These are phyloP conservation scores for Colletotrichum sp. DNA, from an alignment of 2,329 filamentous ascomycete genomes.

Conservation along the genomic window DNA sequence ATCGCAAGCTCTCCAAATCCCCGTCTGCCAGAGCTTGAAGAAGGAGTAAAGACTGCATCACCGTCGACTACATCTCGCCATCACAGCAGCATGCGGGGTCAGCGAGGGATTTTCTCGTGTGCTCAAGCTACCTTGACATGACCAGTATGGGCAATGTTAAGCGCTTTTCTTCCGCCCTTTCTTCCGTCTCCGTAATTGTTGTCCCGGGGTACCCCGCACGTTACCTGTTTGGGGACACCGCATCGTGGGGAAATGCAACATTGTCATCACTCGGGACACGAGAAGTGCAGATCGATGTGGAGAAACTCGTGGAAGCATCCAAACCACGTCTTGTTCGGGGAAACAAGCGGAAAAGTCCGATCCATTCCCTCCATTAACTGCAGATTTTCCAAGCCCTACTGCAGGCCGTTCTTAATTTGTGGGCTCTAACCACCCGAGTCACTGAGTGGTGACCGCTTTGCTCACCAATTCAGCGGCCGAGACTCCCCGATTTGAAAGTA, in stretches of 20 bases:
- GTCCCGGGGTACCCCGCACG: not conserved
- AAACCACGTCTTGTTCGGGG: not conserved
- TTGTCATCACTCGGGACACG: not conserved
- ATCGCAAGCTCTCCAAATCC: not conserved
- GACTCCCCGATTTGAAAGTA: not conserved
- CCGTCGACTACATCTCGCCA: fast-evolving
- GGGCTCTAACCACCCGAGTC: not conserved
- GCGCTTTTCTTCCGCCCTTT: not conserved
- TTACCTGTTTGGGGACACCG: not conserved
- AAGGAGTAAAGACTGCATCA: not conserved
- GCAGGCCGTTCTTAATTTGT: not conserved
- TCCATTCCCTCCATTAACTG: not conserved
- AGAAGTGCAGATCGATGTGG: not conserved
- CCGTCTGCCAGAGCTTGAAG: not conserved
- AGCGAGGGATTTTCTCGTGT: not conserved
- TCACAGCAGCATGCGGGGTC: not conserved
- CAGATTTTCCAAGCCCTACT: not conserved
- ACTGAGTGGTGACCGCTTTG: not conserved
- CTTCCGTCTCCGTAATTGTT: not conserved
- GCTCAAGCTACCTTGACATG: not conserved
- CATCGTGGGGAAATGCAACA: not conserved
- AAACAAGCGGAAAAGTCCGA: not conserved
- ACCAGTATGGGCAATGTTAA: not conserved
- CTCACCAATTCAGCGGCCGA: not conserved
- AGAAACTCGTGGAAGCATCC: not conserved